Base-by-base conservation (phyloP, 768 basidiomycete genomes). In the Tulasnella sp. region DNA sequence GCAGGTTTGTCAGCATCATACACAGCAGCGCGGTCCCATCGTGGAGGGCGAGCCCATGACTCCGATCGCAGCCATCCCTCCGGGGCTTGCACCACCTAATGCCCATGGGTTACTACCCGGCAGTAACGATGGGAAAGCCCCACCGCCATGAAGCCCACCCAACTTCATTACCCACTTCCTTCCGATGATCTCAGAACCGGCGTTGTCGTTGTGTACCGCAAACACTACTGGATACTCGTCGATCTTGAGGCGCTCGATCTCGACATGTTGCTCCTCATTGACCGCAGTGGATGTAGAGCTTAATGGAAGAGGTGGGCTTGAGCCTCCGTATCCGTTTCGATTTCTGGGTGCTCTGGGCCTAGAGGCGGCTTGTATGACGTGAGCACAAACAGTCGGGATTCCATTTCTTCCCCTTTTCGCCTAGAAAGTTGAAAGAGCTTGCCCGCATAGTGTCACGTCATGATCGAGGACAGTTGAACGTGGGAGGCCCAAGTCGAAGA, bases 201-300 rank as follows among this genome's bases (percentile, higher is more conserved):
- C 41, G 42, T 53, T 41, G 19, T 30, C 49, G 8, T 53, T 50
- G 15, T 60, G 51, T 9, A 48, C 45, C 8, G 53, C 51, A 21
- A 60, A 60, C 50, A 60, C 59, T 2, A 60, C 51, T 19, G 50
- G 41, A 29, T 60, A 50, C 25, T 60, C 59, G 42, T 60, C 45
- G 25, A 60, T 60, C 50, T 46, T 60, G 51, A 60, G 27, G 24
- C 58, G 1, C 49, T 59, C 58, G 52, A 59, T 12, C 41, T 59
- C 58, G 34, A 38, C 15, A 15, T 38, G 34, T 12, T 52, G 54
- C 22, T 59, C 58, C n/a, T 59, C 58, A 21, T 19, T 19, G n/a
- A 19, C 10, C 5, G 22, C 11, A 31, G 50, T 21, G 34, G 34
- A 38, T 10, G 53, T 38, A 2, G 53, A 30, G 31, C 24, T 34